These are phyloP conservation scores for Prosopis cineraria DNA, from an alignment of 306 rosid species.

Conservation along the genomic window DNA sequence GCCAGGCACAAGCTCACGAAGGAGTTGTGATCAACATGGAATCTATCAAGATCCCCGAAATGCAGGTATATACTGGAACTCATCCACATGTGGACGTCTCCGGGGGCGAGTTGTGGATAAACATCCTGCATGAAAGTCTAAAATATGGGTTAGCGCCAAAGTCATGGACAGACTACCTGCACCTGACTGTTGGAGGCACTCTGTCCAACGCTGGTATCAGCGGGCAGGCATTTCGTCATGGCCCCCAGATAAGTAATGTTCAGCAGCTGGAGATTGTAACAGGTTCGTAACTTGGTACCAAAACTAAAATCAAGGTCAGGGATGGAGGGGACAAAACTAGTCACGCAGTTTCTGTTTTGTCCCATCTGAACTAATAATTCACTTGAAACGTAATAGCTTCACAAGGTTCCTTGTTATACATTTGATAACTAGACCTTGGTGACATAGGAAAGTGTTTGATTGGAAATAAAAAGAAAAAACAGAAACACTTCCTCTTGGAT, in stretches of 20 bases:
- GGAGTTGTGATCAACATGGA: constrained; percentile 93
- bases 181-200: constrained; percentile 95
- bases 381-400: constrained; percentile 9
- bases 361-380: constrained; percentile 23
- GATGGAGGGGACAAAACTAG: background rate
- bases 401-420: constrained; percentile 23
- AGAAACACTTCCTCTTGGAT: background rate
- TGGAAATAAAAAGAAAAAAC: background rate
- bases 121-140: constrained; percentile 81
- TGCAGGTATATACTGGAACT: constrained; percentile 56
- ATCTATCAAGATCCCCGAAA: constrained; percentile 58
- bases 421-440: constrained; percentile 16
- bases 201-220: constrained; percentile 95
- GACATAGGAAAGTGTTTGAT: constrained; percentile 14
- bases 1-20: constrained; percentile 79
- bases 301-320: background rate
- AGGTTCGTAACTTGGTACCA: constrained; percentile 55
- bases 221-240: constrained; percentile 93
- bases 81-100: constrained; percentile 72
- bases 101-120: constrained; percentile 94
- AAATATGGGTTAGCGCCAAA: constrained; percentile 84
- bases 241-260: constrained; percentile 98
- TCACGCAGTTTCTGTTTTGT: constrained; percentile 20
- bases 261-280: constrained; percentile 91
- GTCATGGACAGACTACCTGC: constrained; percentile 96